Evolutionary conservation across 2,329 filamentous ascomycete species (phyloP).

Genomic region (Pseudogymnoascus verrucosus): DNA sequence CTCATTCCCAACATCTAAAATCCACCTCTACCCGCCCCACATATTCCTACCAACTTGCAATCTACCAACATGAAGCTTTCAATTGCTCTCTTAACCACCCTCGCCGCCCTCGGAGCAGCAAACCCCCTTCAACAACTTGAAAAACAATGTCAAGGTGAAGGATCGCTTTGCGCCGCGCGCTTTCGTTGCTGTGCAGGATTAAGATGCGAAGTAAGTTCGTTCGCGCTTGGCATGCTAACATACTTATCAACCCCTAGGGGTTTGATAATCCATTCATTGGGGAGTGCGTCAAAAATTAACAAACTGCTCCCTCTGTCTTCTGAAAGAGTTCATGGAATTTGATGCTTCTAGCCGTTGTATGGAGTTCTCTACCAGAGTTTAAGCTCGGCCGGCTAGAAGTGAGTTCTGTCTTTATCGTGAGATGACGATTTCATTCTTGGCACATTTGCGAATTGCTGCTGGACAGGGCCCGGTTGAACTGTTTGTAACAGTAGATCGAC

Average conservation of each 20-base stretch:
- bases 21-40: neutral
- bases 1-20: too few relatives aligned
- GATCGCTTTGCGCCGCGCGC: neutral
- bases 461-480: too few relatives aligned
- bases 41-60: neutral
- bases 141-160: neutral
- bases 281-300: neutral
- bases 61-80: neutral
- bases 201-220: too few relatives aligned
- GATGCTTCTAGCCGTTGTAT: neutral
- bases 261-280: too few relatives aligned
- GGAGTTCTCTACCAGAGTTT: neutral
- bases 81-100: neutral
- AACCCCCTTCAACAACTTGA: neutral
- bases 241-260: neutral
- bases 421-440: too few relatives aligned
- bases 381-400: neutral
- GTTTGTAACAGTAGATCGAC: too few relatives aligned
- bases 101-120: neutral
- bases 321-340: neutral
- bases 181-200: neutral
- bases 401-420: neutral
- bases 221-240: neutral
- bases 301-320: neutral
- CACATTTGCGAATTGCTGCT: neutral